phyloP scores from a whole-genome alignment of 2,329 filamentous ascomycete species.

The Blastomyces parvus region DNA sequence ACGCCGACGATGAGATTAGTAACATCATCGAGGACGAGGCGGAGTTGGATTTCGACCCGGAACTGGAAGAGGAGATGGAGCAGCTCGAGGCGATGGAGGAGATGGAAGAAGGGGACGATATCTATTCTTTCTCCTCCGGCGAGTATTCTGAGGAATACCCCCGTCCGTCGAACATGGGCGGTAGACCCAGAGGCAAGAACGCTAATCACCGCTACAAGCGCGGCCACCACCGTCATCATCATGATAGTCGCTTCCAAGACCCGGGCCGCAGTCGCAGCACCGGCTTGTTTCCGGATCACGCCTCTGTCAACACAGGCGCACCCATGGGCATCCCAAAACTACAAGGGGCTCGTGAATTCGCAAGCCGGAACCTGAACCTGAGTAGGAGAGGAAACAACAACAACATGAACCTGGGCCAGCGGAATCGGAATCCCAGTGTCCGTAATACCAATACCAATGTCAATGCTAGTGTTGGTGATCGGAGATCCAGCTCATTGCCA shows the following conservation, averaged over 20 bases:
- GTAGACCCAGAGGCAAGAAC: neutral
- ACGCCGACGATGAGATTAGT: neutral
- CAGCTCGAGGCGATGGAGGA: neutral
- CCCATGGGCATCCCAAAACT: neutral
- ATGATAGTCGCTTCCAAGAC: neutral
- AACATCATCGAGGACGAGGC: neutral
- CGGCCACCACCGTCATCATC: neutral
- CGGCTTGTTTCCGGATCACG: neutral
- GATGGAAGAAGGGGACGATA: neutral
- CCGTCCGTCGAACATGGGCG: neutral
- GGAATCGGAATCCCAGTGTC: neutral
- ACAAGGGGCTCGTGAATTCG: neutral
- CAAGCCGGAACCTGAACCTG: neutral
- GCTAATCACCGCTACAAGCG: neutral
- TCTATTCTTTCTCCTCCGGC: neutral
- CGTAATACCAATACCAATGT: neutral
- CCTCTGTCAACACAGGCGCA: neutral
- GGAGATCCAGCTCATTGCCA: constrained; percentile 20
- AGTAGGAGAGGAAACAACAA: neutral
- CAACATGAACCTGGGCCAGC: neutral
- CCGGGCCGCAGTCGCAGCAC: too few relatives aligned
- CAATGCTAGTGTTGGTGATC: constrained; percentile 16
- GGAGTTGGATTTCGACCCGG: neutral
- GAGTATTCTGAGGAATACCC: constrained; percentile 1
- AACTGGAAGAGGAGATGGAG: neutral